Evolutionary conservation across 1,284 basidiomycete genomes (phyloP), one percentile per base, ranked within the genome.

Genomic region (Cutaneotrichosporon cyanovorans): DNA sequence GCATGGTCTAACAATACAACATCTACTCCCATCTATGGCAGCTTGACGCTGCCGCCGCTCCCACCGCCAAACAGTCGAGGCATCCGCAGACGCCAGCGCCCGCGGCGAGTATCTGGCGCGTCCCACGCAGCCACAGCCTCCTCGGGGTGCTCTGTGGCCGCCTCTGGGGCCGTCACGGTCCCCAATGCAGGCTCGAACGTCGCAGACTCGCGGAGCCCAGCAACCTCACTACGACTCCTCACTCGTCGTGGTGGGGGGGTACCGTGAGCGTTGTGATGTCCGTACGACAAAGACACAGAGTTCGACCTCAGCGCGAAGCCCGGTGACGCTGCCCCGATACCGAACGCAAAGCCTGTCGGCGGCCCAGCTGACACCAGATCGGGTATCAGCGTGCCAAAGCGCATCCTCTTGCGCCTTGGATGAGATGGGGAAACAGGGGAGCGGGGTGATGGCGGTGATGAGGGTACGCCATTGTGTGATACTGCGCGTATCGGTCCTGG

Each of bases 271-370:
- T 35, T 40, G 40, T 10, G 25, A 6, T 6, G 25, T 12, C 39
- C 28, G 30, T 42, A 33, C 25, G 8, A 7, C 9, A 10, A n/a
- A 21, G 20, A 51, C 20, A 63, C 55, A 38, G 51, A 53, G n/a
- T 53, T 59, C 2, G 59, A 55, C 4, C 69, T 54, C 14, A 72
- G 53, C 8, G 66, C 63, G 47, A 73, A 73, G 3, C 72, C 72
- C 2, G 72, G 72, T 20, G 62, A 65, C n/a, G 69, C 62, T 5
- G 69, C 70, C 37, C 70, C 71, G 25, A 73, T 54, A 12, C 72
- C 72, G 31, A 73, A 72, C 2, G 62, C 57, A 56, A 73, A 72
- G 0, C 70, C 68, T 0, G 68, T 63, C 0, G 67, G 67, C 0
- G 63, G 58, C 9, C 59, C 60, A 4, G 44, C 42, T 5, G 61